Conservation (phyloP, 2,329 filamentous ascomycete species). For the Microdochium bolleyi region DNA sequence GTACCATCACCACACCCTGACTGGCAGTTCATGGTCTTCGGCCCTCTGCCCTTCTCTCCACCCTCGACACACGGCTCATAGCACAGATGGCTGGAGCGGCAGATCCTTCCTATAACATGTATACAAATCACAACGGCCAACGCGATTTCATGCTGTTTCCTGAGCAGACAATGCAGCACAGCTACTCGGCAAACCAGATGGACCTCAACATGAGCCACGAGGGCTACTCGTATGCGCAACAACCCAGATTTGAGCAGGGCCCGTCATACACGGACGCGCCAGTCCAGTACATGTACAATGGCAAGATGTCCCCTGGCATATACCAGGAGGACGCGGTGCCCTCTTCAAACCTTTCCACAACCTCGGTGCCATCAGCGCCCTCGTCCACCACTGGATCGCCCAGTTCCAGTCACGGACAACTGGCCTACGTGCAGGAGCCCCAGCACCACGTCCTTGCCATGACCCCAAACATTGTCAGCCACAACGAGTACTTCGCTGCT, state of each 20-base stretch:
- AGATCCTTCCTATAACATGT: constrained; percentile 21
- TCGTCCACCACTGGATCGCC: constrained; percentile 63
- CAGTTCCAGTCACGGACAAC: constrained; percentile 50
- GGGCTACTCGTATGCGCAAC: constrained; percentile 31
- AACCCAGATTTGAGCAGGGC: constrained; percentile 36
- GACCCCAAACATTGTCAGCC: constrained; percentile 55
- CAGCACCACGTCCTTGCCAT: constrained; percentile 46
- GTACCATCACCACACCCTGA: neutral
- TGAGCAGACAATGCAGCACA: constrained; percentile 14
- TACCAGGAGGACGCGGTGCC: constrained; percentile 20
- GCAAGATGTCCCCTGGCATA: constrained; percentile 28
- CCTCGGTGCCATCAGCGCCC: constrained; percentile 53
- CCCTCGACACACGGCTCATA: neutral
- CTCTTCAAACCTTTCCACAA: constrained; percentile 52
- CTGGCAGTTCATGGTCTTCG: neutral
- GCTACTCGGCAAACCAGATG: constrained; percentile 25
- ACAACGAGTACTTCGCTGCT: constrained; percentile 39
- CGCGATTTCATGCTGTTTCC: constrained; percentile 22
- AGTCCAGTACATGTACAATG: constrained; percentile 34
- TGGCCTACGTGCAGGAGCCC: constrained; percentile 52
- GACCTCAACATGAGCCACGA: constrained; percentile 41
- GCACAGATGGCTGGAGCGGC: constrained; percentile 16
- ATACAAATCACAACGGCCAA: constrained; percentile 16
- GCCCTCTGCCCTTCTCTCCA: neutral
- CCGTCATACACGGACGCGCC: constrained; percentile 35